Evolutionary conservation across 345 rosid genomes (phyloP).

Genomic region (Alliaria petiolata): DNA sequence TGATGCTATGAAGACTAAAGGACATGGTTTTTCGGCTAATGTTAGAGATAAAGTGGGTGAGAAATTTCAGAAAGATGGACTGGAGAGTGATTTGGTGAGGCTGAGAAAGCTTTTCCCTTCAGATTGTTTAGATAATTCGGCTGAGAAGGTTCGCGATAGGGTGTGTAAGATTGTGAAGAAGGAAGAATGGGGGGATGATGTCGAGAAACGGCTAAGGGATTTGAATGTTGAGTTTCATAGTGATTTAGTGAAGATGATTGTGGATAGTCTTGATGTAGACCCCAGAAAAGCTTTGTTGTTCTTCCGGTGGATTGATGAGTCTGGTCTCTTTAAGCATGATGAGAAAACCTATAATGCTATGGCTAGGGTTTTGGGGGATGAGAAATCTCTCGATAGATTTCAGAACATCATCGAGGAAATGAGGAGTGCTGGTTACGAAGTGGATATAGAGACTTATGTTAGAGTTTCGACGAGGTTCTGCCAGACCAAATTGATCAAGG

Average conservation of each 20-base stretch:
- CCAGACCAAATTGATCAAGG: conserved; percentile 63
- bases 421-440: conserved; percentile 53
- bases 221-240: conserved; percentile 48
- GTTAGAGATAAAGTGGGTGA: conserved; percentile 57
- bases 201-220: conserved; percentile 48
- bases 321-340: conserved; percentile 53
- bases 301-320: conserved; percentile 82
- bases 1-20: conserved; percentile 66
- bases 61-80: conserved; percentile 67
- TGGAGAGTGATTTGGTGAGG: conserved; percentile 49
- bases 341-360: conserved; percentile 63
- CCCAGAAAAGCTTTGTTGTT: conserved; percentile 71
- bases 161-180: conserved; percentile 66
- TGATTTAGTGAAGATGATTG: conserved; percentile 53
- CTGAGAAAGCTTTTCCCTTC: conserved; percentile 52
- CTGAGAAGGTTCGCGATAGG: conserved; percentile 42
- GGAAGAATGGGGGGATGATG: conserved; percentile 66
- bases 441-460: conserved; percentile 60
- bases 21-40: conserved; percentile 67
- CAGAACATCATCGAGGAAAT: conserved; percentile 72
- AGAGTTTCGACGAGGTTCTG: conserved; percentile 51
- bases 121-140: conserved; percentile 52
- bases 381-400: conserved; percentile 73
- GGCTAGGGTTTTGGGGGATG: conserved; percentile 70
- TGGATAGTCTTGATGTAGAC: conserved; percentile 65